Evolutionary conservation across 345 rosid genomes (phyloP).

Genomic region (Eucalyptus shirleyi): DNA sequence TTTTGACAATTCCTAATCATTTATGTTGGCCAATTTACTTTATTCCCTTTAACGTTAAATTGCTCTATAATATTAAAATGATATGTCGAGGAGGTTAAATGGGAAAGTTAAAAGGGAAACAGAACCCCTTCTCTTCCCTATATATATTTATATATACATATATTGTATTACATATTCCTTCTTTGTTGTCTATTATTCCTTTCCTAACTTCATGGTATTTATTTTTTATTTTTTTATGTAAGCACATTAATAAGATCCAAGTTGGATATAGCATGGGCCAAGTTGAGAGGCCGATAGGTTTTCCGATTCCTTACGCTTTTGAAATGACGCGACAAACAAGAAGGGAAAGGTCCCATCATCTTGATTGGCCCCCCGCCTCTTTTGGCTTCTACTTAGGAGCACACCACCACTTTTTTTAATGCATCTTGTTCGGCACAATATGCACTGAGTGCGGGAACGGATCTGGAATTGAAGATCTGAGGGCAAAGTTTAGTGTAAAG

Average conservation of each 20-base stretch:
- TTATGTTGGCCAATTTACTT: background rate
- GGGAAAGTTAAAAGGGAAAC: background rate
- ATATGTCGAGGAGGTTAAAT: background rate
- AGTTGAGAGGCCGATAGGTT: background rate
- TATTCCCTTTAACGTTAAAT: background rate
- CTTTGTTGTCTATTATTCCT: background rate
- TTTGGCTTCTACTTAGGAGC: background rate
- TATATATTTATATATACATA: background rate
- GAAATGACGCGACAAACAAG: background rate
- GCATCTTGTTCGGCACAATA: background rate
- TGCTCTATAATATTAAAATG: background rate
- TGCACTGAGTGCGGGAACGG: background rate
- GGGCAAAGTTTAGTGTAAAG: background rate
- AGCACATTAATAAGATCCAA: background rate
- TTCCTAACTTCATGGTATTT: background rate
- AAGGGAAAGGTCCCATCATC: background rate
- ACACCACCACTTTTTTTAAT: background rate
- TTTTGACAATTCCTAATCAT: background rate
- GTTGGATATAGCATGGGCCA: background rate
- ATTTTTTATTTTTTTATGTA: fast-evolving
- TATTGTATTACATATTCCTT: background rate
- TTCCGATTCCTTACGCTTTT: background rate
- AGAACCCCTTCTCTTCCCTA: background rate
- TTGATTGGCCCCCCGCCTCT: background rate
- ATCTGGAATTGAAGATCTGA: background rate